Evolutionary conservation across 129 eudicot genomes (phyloP).

Genomic region (Flaveria trinervia): DNA sequence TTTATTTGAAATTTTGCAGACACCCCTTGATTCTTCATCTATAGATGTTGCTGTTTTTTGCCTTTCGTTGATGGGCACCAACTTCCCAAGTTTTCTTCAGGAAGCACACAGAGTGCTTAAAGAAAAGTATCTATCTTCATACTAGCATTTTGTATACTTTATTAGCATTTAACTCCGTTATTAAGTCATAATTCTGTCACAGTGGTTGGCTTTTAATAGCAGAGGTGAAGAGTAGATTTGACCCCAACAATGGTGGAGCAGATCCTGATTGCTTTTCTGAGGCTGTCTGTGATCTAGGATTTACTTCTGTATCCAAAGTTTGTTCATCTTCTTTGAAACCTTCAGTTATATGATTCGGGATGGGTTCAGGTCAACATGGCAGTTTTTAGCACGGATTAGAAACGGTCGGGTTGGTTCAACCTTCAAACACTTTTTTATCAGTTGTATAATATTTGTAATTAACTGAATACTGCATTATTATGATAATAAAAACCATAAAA

Average conservation of each 20-base stretch:
- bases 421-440: not conserved
- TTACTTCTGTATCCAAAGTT: constrained; percentile 67
- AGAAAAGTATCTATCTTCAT: constrained; percentile 44
- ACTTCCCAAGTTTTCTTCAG: constrained; percentile 69
- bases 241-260: constrained; percentile 83
- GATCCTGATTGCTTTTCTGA: constrained; percentile 59
- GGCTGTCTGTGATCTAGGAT: constrained; percentile 80
- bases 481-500: not conserved
- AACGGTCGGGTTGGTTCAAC: not conserved
- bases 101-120: constrained; percentile 96
- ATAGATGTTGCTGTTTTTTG: constrained; percentile 88
- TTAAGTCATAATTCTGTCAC: constrained; percentile 28
- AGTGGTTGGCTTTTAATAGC: constrained; percentile 99
- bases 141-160: not conserved
- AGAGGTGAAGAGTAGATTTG: constrained; percentile 93
- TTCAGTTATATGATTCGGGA: not conserved
- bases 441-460: not conserved
- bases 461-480: not conserved
- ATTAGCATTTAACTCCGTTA: not conserved
- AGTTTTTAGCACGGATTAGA: not conserved
- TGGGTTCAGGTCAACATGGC: not conserved
- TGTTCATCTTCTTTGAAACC: constrained; percentile 4
- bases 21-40: constrained; percentile 72
- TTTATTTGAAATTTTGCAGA: constrained; percentile 50
- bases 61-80: constrained; percentile 91